Conservation (phyloP, 2,329 filamentous ascomycete genomes). For the Septoria petroselini region DNA sequence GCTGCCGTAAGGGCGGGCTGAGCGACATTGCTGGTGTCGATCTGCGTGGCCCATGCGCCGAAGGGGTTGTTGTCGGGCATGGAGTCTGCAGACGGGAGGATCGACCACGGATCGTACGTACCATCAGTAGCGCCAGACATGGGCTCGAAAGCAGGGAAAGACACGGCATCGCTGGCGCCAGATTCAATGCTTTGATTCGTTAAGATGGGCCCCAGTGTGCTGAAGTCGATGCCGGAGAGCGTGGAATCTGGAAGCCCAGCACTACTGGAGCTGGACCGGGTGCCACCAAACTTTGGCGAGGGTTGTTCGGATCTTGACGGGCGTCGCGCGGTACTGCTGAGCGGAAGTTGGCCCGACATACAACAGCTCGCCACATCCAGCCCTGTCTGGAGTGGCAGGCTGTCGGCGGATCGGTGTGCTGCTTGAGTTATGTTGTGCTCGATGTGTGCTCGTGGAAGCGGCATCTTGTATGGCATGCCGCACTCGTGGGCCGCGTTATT, state of each 20-base stretch:
- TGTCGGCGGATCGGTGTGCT: constrained; percentile 53
- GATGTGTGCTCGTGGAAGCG: constrained; percentile 55
- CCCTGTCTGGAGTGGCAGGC: constrained; percentile 40
- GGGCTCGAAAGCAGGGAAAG: constrained; percentile 27
- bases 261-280: constrained; percentile 19
- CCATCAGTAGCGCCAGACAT: constrained; percentile 31
- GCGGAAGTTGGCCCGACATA: constrained; percentile 10
- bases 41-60: constrained; percentile 33
- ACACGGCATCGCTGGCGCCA: constrained; percentile 24
- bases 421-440: constrained; percentile 44
- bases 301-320: constrained; percentile 36
- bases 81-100: constrained; percentile 31
- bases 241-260: constrained; percentile 21
- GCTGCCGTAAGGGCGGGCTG: constrained; percentile 40
- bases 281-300: constrained; percentile 29
- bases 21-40: constrained; percentile 27
- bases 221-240: constrained; percentile 31
- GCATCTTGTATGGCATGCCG: constrained; percentile 62
- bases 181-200: constrained; percentile 31
- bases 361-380: constrained; percentile 18
- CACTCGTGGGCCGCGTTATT: constrained; percentile 63
- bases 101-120: constrained; percentile 35
- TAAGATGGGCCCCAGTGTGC: constrained; percentile 25
- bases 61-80: constrained; percentile 38
- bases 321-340: constrained; percentile 19